Percentiles rank a stretch among this genome's conserved stretches.
phyloP scores from a whole-genome alignment of 169 alveolate genomes.

The Pseudocohnilembus persalinus region DNA sequence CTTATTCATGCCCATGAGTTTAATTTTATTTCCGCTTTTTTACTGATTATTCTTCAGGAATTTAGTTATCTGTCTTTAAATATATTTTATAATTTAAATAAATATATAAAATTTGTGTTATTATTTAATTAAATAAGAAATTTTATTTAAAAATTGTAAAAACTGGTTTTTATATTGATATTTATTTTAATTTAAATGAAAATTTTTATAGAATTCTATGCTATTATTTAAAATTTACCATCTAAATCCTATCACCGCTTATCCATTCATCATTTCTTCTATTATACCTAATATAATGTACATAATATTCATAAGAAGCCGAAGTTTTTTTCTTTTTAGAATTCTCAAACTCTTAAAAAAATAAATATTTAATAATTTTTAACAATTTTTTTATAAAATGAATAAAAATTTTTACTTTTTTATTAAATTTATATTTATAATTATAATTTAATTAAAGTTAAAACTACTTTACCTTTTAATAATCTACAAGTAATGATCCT shows the following conservation, averaged over 20 bases:
- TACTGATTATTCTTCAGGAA: not conserved
- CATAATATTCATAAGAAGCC: constrained; percentile 61
- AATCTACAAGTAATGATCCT: constrained; percentile 28
- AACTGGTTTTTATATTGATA: constrained; percentile 43
- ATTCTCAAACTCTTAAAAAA: not conserved
- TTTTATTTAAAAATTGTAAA: constrained; percentile 31
- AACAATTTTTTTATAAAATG: not conserved
- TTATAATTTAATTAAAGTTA: not conserved
- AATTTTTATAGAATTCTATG: constrained; percentile 29
- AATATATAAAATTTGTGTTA: constrained; percentile 55
- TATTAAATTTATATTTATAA: not conserved
- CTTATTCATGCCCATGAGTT: not conserved
- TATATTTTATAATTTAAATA: not conserved
- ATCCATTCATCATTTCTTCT: constrained; percentile 81
- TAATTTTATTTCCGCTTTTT: not conserved
- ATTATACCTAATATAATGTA: constrained; percentile 68
- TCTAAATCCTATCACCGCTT: not conserved
- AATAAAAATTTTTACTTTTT: not conserved
- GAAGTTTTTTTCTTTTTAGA: constrained; percentile 21
- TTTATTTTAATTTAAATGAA: constrained; percentile 23
- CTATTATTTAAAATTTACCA: not conserved
- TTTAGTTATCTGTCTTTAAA: not conserved
- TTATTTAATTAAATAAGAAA: constrained; percentile 50
- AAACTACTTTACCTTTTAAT: constrained; percentile 1
- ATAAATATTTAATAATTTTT: not conserved